A percentile compares a stretch with the other conserved stretches of the same genome.
These are phyloP conservation scores for Coffea canephora DNA, from an alignment of 257 asterid species.

Conservation along the genomic window DNA sequence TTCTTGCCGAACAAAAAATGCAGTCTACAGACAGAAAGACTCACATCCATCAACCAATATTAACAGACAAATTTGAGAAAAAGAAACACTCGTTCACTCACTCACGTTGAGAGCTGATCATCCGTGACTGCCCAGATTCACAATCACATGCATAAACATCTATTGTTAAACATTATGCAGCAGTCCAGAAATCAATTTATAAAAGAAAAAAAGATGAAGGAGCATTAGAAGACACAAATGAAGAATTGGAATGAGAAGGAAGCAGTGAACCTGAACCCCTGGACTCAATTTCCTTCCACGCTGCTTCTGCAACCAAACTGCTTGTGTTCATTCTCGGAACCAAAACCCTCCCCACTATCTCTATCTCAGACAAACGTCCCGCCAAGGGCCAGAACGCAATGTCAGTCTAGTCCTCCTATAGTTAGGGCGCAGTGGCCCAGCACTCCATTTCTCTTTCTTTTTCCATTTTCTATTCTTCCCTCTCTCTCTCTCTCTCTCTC, in stretches of 20 bases:
- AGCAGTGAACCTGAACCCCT: conserved; percentile 52
- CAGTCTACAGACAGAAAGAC: conserved; percentile 41
- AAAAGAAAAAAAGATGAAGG: no score
- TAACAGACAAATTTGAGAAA: no score
- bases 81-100: not conserved
- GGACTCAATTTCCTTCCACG: conserved; percentile 70
- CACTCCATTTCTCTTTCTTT: no score
- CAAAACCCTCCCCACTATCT: not conserved
- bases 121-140: conserved; percentile 54
- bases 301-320: conserved; percentile 56
- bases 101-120: conserved; percentile 82
- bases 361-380: no score
- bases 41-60: not conserved
- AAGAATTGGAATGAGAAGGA: not conserved
- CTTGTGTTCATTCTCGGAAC: conserved; percentile 48
- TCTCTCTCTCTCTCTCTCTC: no score
- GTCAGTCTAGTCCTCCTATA: no score
- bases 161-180: no score
- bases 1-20: conserved; percentile 81
- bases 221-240: no score
- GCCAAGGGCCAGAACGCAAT: no score
- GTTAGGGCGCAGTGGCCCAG: no score
- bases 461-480: no score
- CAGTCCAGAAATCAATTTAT: no score
- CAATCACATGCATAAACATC: conserved; percentile 2